phyloP scores from a whole-genome alignment of 108 stramenopile genomes.

The Craspedostauros australis region DNA sequence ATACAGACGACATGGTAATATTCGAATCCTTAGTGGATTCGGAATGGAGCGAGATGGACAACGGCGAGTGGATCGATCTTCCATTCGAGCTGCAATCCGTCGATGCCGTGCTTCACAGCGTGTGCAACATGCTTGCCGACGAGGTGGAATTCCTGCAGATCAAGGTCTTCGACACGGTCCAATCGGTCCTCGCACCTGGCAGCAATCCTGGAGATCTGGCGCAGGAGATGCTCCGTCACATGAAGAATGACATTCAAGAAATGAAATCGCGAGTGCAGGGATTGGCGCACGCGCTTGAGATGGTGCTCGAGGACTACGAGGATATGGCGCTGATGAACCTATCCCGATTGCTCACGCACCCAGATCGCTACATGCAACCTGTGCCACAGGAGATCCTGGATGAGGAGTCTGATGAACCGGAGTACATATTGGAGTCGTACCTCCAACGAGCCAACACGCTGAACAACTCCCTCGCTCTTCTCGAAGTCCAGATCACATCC shows the following conservation, averaged over 20 bases:
- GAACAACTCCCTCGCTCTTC: constrained; percentile 58
- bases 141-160: constrained; percentile 55
- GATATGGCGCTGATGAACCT: constrained; percentile 89
- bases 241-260: constrained; percentile 67
- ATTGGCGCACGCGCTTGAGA: constrained; percentile 70
- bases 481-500: constrained; percentile 69
- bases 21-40: constrained; percentile 7
- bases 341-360: constrained; percentile 68
- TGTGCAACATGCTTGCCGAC: constrained; percentile 45
- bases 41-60: constrained; percentile 69
- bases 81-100: constrained; percentile 73
- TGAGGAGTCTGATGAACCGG: constrained; percentile 87
- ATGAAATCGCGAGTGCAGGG: constrained; percentile 73
- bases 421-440: constrained; percentile 78
- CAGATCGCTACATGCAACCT: constrained; percentile 80
- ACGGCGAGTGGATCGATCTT: constrained; percentile 54
- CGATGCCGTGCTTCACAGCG: constrained; percentile 73
- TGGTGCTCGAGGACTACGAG: constrained; percentile 77
- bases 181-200: constrained; percentile 22
- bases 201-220: constrained; percentile 39
- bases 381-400: constrained; percentile 62
- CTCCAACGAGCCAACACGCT: constrained; percentile 61
- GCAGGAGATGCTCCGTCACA: constrained; percentile 54
- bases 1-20: constrained; percentile 6
- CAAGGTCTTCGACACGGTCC: constrained; percentile 27